These are phyloP conservation scores for Aspergillus wentii DNA, from an alignment of 495 filamentous ascomycete genomes.

Conservation along the genomic window DNA sequence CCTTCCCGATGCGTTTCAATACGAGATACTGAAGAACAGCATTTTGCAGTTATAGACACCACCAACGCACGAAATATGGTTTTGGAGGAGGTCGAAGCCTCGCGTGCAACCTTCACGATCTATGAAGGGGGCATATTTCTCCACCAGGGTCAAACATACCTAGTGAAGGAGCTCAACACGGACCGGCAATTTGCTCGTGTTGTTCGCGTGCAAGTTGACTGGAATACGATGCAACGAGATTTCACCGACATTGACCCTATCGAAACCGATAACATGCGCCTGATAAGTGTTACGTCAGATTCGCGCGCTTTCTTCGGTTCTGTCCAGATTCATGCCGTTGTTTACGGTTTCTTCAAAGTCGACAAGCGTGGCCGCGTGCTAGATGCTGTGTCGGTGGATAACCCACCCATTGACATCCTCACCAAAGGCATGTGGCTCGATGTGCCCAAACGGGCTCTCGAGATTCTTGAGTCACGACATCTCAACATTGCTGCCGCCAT, in stretches of 20 bases:
- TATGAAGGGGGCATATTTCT: constrained; percentile 98
- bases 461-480: constrained; percentile 64
- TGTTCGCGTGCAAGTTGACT: constrained; percentile 83
- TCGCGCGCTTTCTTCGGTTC: constrained; percentile 74
- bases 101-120: constrained; percentile 89
- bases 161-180: constrained; percentile 83
- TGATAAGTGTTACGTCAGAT: constrained; percentile 42
- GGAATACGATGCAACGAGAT: constrained; percentile 90
- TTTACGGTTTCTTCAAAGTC: constrained; percentile 96
- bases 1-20: constrained; percentile 83
- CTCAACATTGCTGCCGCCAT: constrained; percentile 88
- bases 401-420: constrained; percentile 79
- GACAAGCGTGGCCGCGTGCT: constrained; percentile 78
- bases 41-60: constrained; percentile 90
- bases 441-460: constrained; percentile 71
- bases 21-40: constrained; percentile 85
- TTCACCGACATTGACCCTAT: constrained; percentile 93
- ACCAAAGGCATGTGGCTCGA: constrained; percentile 97
- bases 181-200: constrained; percentile 72
- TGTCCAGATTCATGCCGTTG: constrained; percentile 76
- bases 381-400: constrained; percentile 88
- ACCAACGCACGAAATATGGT: constrained; percentile 77
- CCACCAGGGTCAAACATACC: constrained; percentile 87
- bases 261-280: constrained; percentile 78
- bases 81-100: constrained; percentile 93